Evolutionary conservation across 1,139 yeast species (phyloP).

Genomic region (Saccharomyces hybrid): DNA sequence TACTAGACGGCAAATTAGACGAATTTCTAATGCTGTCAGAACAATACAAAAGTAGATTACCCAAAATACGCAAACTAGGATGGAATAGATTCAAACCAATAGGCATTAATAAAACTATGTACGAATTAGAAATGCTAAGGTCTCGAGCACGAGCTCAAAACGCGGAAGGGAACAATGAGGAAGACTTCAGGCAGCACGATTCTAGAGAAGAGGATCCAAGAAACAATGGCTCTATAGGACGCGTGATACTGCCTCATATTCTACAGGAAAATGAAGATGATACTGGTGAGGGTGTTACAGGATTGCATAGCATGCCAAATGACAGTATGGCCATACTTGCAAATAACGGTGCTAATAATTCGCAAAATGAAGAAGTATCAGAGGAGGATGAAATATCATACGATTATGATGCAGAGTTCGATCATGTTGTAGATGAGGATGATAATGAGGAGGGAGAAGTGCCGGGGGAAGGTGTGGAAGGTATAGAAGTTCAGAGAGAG

Average conservation of each 20-base stretch:
- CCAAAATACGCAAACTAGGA: slow-evolving; percentile 20
- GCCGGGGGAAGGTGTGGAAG: not conserved
- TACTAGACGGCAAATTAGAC: slow-evolving; percentile 7
- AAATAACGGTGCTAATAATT: not conserved
- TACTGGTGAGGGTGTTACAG: slow-evolving; percentile 4
- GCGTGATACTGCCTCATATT: not conserved
- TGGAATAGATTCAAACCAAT: slow-evolving; percentile 21
- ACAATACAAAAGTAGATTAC: slow-evolving; percentile 7
- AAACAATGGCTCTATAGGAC: not conserved
- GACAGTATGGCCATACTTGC: not conserved
- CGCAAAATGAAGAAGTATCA: slow-evolving; percentile 4
- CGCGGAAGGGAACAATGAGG: slow-evolving; percentile 1
- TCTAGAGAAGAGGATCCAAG: not conserved
- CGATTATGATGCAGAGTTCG: slow-evolving; percentile 20
- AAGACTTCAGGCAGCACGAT: not conserved
- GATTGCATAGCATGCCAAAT: slow-evolving; percentile 3
- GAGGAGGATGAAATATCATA: slow-evolving; percentile 17
- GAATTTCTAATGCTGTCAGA: slow-evolving; percentile 13
- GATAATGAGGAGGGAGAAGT: slow-evolving; percentile 11
- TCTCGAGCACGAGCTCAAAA: not conserved
- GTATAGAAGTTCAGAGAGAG: not conserved
- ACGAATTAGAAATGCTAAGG: slow-evolving; percentile 10
- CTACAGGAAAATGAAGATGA: slow-evolving; percentile 12
- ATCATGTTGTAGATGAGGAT: slow-evolving; percentile 16
- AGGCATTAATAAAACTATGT: slow-evolving; percentile 23